Conservation (phyloP, 2,329 filamentous ascomycete species). For the Beauveria brongniartii region DNA sequence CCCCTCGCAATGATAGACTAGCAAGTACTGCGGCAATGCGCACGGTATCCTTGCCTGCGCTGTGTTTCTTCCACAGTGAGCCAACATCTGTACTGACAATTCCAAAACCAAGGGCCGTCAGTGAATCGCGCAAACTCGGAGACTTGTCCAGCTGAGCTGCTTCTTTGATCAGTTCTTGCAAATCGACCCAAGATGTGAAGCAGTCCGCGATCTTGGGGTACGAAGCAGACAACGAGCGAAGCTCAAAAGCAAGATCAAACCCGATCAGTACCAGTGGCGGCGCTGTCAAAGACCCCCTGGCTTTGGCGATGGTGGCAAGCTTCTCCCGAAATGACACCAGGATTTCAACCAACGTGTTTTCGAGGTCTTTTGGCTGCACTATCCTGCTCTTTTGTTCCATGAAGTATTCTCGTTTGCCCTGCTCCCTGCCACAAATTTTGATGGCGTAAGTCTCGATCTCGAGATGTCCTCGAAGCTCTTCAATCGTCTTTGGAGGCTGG, state of each 20-base stretch:
- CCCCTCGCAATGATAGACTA: not conserved
- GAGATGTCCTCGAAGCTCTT: not conserved
- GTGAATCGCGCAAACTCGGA: constrained; percentile 2
- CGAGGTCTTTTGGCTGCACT: not conserved
- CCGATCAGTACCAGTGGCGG: not conserved
- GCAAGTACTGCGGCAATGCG: not conserved
- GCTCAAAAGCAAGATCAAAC: constrained; percentile 5
- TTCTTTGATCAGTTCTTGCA: constrained; percentile 3
- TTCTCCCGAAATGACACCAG: not conserved
- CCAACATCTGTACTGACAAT: not conserved
- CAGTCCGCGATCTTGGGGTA: not conserved
- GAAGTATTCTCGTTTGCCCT: not conserved
- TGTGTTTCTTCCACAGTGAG: constrained; percentile 3
- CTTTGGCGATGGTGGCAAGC: not conserved
- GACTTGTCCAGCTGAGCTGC: not conserved
- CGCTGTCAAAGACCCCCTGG: not conserved
- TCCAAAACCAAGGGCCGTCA: not conserved
- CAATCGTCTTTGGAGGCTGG: not conserved
- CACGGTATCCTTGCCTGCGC: not conserved
- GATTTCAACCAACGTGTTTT: not conserved
- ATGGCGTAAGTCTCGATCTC: not conserved
- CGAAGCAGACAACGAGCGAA: not conserved
- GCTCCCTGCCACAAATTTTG: not conserved
- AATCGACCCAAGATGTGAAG: not conserved
- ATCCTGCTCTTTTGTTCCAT: not conserved